phyloP scores from a whole-genome alignment of 2,329 filamentous ascomycete genomes.

The Ophidiomyces ophidiicola region DNA sequence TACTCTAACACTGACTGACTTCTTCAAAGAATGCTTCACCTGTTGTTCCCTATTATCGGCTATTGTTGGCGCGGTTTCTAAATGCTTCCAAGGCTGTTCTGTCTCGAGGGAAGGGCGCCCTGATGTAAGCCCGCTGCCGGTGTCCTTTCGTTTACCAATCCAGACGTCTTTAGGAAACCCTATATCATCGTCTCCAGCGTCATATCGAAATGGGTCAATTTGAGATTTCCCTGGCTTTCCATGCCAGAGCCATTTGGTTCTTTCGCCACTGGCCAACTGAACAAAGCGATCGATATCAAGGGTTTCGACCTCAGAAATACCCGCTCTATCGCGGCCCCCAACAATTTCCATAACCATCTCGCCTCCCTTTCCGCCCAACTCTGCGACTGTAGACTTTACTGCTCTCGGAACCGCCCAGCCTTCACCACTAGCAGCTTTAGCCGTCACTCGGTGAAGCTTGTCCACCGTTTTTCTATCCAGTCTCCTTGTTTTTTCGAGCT shows the following conservation, averaged over 20 bases:
- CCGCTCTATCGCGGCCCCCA: constrained; percentile 70
- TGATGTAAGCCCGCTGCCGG: constrained; percentile 26
- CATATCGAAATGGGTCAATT: constrained; percentile 23
- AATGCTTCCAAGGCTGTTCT: constrained; percentile 23
- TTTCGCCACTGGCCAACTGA: constrained; percentile 64
- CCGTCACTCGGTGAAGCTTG: constrained; percentile 67
- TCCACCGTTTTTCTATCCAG: constrained; percentile 75
- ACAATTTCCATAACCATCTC: constrained; percentile 96
- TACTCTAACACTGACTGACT: constrained; percentile 65
- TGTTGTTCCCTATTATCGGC: constrained; percentile 34
- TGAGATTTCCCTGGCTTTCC: constrained; percentile 65
- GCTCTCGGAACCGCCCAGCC: constrained; percentile 87
- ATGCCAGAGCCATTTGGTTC: constrained; percentile 87
- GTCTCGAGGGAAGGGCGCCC: constrained; percentile 23
- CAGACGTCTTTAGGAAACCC: constrained; percentile 36
- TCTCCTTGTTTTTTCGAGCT: constrained; percentile 62
- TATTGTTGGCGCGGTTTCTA: constrained; percentile 20
- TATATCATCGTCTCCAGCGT: constrained; percentile 29
- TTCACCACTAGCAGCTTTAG: constrained; percentile 78
- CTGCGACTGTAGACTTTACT: constrained; percentile 88
- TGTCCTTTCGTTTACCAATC: constrained; percentile 29
- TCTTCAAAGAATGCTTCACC: constrained; percentile 56
- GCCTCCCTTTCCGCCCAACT: constrained; percentile 84
- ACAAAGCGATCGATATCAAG: constrained; percentile 76
- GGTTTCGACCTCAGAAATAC: constrained; percentile 86